Percentiles rank a stretch among this genome's conserved stretches.
phyloP scores from a whole-genome alignment of 2,329 filamentous ascomycete species.

The Talaromyces islandicus region DNA sequence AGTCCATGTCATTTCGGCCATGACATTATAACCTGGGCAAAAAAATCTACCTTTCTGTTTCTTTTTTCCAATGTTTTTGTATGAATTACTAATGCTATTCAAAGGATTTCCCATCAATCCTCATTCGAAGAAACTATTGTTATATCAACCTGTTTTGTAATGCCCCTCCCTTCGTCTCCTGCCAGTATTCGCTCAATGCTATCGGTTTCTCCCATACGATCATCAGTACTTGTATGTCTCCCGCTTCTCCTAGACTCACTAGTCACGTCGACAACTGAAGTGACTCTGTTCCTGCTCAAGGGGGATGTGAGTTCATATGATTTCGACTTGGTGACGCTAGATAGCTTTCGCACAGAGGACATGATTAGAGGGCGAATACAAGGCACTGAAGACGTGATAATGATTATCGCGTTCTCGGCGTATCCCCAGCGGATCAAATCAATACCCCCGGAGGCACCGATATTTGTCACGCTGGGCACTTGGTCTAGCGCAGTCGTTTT shows the following conservation, averaged over 20 bases:
- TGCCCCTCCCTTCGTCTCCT: not conserved
- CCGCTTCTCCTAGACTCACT: not conserved
- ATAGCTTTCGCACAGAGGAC: not conserved
- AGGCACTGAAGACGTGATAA: conserved; percentile 25
- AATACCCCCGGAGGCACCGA: conserved; percentile 14
- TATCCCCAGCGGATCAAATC: conserved; percentile 22
- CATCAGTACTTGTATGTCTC: not conserved
- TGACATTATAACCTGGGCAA: too few relatives aligned
- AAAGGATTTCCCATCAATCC: not conserved
- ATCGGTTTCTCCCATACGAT: not conserved
- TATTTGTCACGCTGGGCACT: conserved; percentile 10
- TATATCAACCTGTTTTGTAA: not conserved
- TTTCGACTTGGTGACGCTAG: not conserved
- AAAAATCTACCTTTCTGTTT: too few relatives aligned
- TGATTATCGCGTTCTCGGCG: conserved; percentile 23
- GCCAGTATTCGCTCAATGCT: not conserved
- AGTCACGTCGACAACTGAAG: not conserved
- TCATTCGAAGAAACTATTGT: not conserved
- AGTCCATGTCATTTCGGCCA: too few relatives aligned
- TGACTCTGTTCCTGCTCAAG: not conserved
- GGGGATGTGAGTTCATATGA: not conserved
- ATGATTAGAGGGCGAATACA: conserved; percentile 20
- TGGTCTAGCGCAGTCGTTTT: conserved; percentile 17
- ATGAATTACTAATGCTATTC: not conserved
- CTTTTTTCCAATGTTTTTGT: not conserved